These are phyloP conservation scores for Lophiostoma macrostomum DNA, from an alignment of 495 filamentous ascomycete genomes.

Conservation along the genomic window DNA sequence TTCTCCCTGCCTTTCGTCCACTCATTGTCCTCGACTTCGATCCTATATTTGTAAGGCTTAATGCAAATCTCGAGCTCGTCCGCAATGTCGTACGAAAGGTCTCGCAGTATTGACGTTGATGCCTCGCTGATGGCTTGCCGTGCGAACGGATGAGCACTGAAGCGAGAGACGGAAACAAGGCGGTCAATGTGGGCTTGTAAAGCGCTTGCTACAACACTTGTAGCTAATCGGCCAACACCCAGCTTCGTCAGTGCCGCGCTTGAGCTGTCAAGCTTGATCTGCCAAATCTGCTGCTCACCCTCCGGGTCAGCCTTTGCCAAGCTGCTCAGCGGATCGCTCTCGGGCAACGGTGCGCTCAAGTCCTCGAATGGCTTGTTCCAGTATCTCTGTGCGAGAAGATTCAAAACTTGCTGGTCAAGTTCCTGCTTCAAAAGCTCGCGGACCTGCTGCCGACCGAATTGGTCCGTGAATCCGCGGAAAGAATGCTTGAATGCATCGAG, in stretches of 20 bases:
- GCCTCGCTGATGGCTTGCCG: conserved; percentile 88
- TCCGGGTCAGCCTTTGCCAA: conserved; percentile 81
- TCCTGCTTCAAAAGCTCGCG: conserved; percentile 85
- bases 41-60: conserved; percentile 97
- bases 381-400: conserved; percentile 90
- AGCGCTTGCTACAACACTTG: conserved; percentile 79
- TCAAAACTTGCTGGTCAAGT: conserved; percentile 90
- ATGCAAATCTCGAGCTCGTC: conserved; percentile 99
- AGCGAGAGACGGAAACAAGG: conserved; percentile 74
- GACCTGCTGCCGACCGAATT: conserved; percentile 86
- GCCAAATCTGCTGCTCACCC: conserved; percentile 82
- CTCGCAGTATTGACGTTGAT: conserved; percentile 80
- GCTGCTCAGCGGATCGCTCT: conserved; percentile 69
- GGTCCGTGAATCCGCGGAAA: conserved; percentile 86
- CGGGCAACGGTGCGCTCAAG: conserved; percentile 56
- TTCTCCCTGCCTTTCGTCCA: conserved; percentile 83
- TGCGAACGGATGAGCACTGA: conserved; percentile 85
- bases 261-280: conserved; percentile 88
- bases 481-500: conserved; percentile 97
- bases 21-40: conserved; percentile 86
- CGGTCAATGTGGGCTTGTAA: conserved; percentile 82
- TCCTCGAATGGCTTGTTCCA: conserved; percentile 96
- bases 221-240: conserved; percentile 88
- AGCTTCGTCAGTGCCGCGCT: conserved; percentile 86
- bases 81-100: conserved; percentile 91